Evolutionary conservation across 345 rosid genomes (phyloP).

Genomic region (Streptanthus diversifolius): DNA sequence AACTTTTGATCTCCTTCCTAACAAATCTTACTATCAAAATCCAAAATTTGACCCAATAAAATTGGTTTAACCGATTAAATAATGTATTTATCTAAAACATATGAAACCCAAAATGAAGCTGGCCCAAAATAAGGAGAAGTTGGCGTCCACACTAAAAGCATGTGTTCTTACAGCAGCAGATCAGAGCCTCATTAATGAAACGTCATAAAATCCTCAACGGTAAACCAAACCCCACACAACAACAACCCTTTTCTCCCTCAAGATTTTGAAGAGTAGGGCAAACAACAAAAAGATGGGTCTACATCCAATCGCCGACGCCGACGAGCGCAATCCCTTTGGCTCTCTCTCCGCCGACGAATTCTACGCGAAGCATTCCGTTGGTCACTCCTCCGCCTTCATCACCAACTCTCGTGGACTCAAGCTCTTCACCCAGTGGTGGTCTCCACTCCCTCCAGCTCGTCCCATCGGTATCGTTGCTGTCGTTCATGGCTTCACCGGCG

Average conservation of each 20-base stretch:
- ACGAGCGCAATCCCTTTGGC: constrained; percentile 71
- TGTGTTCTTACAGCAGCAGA: constrained; percentile 23
- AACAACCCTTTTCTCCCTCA: background rate
- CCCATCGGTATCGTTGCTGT: constrained; percentile 62
- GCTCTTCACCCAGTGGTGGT: constrained; percentile 91
- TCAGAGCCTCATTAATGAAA: background rate
- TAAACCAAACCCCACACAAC: constrained; percentile 17
- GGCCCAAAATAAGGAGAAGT: constrained; percentile 21
- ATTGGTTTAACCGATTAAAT: background rate
- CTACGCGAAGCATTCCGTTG: constrained; percentile 69
- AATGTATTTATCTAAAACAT: background rate
- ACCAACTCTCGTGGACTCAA: constrained; percentile 80
- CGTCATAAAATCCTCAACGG: constrained; percentile 21
- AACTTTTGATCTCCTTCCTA: too few relatives aligned
- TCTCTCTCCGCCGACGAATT: constrained; percentile 61
- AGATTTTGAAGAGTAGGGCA: background rate
- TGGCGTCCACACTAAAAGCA: constrained; percentile 29
- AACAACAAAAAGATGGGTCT: constrained; percentile 34
- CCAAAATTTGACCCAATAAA: background rate
- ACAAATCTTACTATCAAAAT: background rate
- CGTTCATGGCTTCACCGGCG: constrained; percentile 94
- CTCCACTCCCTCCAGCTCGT: constrained; percentile 55
- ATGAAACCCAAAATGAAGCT: background rate
- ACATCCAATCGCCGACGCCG: constrained; percentile 74
- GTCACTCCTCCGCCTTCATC: constrained; percentile 67